phyloP scores from a whole-genome alignment of 1,284 basidiomycete species.

The Sporisorium scitamineum region DNA sequence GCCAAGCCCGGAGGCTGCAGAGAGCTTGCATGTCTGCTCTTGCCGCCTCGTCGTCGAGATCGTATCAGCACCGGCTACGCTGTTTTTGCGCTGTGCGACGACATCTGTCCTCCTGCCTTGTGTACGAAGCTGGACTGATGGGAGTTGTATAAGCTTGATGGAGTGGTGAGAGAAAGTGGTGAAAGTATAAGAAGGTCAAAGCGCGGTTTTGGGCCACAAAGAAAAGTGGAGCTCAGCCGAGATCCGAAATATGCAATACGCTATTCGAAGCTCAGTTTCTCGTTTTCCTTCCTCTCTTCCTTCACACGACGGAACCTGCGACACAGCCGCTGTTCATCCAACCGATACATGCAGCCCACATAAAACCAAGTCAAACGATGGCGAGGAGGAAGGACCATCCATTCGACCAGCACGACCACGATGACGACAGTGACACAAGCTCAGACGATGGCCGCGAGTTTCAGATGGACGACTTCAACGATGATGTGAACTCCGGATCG shows the following conservation, averaged over 20 bases:
- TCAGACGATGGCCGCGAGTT: slow-evolving; percentile 67
- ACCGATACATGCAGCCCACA: neutral
- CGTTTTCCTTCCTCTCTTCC: neutral
- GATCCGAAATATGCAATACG: neutral
- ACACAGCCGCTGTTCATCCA: neutral
- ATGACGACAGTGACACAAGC: slow-evolving; percentile 70
- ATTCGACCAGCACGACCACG: slow-evolving; percentile 31
- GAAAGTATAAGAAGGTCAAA: neutral
- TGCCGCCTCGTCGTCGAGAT: neutral
- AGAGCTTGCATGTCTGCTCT: slow-evolving; percentile 2
- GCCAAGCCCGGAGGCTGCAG: neutral
- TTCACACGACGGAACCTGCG: neutral
- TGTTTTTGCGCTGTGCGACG: neutral
- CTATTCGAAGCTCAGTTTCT: neutral
- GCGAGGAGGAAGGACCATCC: slow-evolving; percentile 59
- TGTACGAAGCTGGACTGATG: neutral
- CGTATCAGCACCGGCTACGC: neutral
- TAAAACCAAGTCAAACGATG: slow-evolving; percentile 16
- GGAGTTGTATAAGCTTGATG: neutral
- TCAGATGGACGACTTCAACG: slow-evolving; percentile 69
- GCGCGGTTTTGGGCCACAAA: neutral
- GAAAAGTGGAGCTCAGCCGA: slow-evolving; percentile 1
- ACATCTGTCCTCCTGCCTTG: neutral
- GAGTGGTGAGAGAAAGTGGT: neutral
- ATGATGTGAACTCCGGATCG: neutral